Percentiles rank a stretch among this genome's conserved stretches.
These are phyloP conservation scores for Ophiocordyceps sinensis DNA, from an alignment of 2,329 filamentous ascomycete genomes.

Conservation along the genomic window DNA sequence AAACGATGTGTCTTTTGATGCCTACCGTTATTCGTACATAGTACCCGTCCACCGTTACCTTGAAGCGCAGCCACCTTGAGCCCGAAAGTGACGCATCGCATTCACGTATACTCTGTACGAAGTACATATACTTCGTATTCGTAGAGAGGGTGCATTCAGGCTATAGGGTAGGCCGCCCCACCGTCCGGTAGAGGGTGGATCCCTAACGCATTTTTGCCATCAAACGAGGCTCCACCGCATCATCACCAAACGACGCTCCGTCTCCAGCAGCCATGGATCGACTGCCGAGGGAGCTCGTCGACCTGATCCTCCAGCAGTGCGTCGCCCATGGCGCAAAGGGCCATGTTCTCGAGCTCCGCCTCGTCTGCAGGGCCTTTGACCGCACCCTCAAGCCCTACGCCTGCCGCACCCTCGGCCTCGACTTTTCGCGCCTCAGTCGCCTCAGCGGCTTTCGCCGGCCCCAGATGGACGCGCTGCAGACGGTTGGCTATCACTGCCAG, in stretches of 20 bases:
- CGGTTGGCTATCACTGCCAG: constrained; percentile 31
- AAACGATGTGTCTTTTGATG: no score
- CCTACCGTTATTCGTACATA: no score
- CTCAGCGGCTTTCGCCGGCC: constrained; percentile 17
- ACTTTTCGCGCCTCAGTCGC: constrained; percentile 32
- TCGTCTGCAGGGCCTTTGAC: constrained; percentile 35
- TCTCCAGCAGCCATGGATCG: constrained; percentile 21
- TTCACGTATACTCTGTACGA: no score
- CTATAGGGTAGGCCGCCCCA: no score
- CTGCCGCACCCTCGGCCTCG: constrained; percentile 33
- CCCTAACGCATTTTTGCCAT: neutral
- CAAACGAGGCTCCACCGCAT: no score
- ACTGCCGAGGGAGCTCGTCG: constrained; percentile 32
- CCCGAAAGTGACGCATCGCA: no score
- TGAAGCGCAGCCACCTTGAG: no score
- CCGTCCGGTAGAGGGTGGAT: no score
- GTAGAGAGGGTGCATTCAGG: no score
- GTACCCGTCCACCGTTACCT: no score
- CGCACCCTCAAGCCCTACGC: constrained; percentile 27
- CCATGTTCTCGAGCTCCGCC: constrained; percentile 26
- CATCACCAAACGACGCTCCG: no score
- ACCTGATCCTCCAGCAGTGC: constrained; percentile 28
- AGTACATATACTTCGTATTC: no score
- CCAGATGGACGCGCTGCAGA: constrained; percentile 25
- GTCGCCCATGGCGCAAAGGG: constrained; percentile 29